Percentiles rank a stretch among this genome's conserved stretches.
Evolutionary conservation across 2,329 filamentous ascomycete species (phyloP).

Genomic region (Fusarium sp.): DNA sequence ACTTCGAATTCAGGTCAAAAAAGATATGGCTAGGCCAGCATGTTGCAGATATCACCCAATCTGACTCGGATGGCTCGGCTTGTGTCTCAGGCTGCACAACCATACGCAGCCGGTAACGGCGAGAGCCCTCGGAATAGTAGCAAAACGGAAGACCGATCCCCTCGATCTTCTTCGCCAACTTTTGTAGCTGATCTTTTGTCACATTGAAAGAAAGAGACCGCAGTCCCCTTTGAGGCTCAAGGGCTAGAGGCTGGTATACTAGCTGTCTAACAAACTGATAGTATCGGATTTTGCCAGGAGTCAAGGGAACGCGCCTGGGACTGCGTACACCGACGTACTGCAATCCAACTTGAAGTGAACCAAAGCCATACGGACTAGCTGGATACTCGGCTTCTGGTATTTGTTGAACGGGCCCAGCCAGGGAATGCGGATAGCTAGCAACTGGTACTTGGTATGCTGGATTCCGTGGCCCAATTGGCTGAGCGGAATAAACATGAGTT

Average conservation of each 20-base stretch:
- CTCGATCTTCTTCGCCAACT: conserved; percentile 51
- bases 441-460: conserved; percentile 11
- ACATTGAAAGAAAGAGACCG: conserved; percentile 63
- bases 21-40: conserved; percentile 79
- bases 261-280: conserved; percentile 71
- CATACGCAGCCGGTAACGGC: conserved; percentile 77
- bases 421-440: background rate
- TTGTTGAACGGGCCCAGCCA: background rate
- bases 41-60: conserved; percentile 74
- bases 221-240: conserved; percentile 51
- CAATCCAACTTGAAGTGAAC: conserved; percentile 57
- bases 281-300: conserved; percentile 50
- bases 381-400: conserved; percentile 54
- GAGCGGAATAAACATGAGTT: conserved; percentile 6
- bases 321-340: conserved; percentile 63
- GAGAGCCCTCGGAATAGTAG: conserved; percentile 62
- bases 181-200: conserved; percentile 49
- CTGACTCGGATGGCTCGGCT: conserved; percentile 53
- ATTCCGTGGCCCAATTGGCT: background rate
- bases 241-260: conserved; percentile 58
- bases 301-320: conserved; percentile 56
- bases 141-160: conserved; percentile 51
- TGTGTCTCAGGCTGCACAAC: conserved; percentile 51
- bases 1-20: conserved; percentile 72
- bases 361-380: conserved; percentile 54